Conservation (phyloP, 2,329 filamentous ascomycete genomes). For the Chalara sp. region DNA sequence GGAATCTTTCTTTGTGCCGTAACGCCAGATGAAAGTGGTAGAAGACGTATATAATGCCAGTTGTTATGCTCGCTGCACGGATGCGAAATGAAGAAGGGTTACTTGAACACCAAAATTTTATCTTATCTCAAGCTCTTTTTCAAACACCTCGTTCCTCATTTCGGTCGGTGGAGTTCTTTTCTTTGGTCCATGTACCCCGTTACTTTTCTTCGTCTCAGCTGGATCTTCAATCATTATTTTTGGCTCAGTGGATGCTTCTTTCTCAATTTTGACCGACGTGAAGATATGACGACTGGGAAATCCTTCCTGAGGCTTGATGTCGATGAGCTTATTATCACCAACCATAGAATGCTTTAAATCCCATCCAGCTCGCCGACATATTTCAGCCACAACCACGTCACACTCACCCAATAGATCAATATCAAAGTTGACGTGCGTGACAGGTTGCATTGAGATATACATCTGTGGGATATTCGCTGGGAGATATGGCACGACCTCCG, state of each 20-base stretch:
- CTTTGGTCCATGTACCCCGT: neutral
- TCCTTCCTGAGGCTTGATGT: constrained; percentile 44
- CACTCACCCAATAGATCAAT: constrained; percentile 95
- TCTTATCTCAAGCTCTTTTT: too few relatives aligned
- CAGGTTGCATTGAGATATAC: constrained; percentile 79
- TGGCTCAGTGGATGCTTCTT: neutral
- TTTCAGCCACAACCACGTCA: constrained; percentile 81
- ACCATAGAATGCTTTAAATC: constrained; percentile 76
- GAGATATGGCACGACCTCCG: constrained; percentile 78
- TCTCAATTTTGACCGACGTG: constrained; percentile 6
- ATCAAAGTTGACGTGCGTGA: constrained; percentile 89
- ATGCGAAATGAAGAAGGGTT: too few relatives aligned
- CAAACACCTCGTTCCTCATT: too few relatives aligned
- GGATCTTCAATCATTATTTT: neutral
- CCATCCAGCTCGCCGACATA: constrained; percentile 80
- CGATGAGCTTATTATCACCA: constrained; percentile 54
- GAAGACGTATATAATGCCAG: too few relatives aligned
- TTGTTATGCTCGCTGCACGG: too few relatives aligned
- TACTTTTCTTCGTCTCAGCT: too few relatives aligned
- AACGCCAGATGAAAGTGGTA: too few relatives aligned
- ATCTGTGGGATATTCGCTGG: constrained; percentile 80
- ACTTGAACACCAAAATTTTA: too few relatives aligned
- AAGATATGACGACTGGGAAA: constrained; percentile 39
- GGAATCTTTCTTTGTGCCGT: too few relatives aligned
- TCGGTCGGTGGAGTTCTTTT: too few relatives aligned